phyloP scores from a whole-genome alignment of 139 green algal species.

The Auxenochlorella protothecoides region DNA sequence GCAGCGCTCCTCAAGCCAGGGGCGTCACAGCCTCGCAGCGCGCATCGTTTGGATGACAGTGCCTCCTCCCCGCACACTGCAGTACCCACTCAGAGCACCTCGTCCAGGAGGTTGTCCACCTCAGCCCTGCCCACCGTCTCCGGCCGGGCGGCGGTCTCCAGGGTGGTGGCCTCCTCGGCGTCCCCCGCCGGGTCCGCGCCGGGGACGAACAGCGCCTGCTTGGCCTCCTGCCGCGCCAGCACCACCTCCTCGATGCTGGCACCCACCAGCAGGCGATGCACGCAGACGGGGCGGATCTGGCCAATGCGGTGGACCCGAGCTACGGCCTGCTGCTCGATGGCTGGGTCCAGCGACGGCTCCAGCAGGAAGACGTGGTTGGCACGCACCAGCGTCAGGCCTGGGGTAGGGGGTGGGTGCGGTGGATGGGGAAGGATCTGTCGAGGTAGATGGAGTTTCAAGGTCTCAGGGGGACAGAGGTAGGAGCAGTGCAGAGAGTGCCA shows the following conservation, averaged over 20 bases:
- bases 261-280: slow-evolving; percentile 30
- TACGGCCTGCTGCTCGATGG: slow-evolving; percentile 38
- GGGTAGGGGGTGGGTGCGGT: no score
- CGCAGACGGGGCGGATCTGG: slow-evolving; percentile 22
- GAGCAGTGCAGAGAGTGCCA: no score
- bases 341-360: slow-evolving; percentile 28
- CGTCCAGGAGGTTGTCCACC: slow-evolving; percentile 7
- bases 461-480: no score
- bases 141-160: not conserved
- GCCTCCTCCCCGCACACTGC: not conserved
- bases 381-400: slow-evolving; percentile 46
- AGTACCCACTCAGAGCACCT: not conserved
- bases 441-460: no score
- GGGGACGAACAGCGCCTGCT: slow-evolving; percentile 10
- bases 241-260: slow-evolving; percentile 32
- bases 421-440: no score
- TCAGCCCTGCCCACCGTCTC: not conserved
- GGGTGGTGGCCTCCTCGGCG: slow-evolving; percentile 8
- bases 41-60: no score
- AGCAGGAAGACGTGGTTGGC: slow-evolving; percentile 60
- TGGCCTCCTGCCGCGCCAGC: slow-evolving; percentile 8
- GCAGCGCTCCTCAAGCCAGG: no score
- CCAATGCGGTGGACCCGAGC: slow-evolving; percentile 40
- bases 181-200: slow-evolving; percentile 3
- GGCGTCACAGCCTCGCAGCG: no score